phyloP scores from a whole-genome alignment of 805 yeast species.

The Candida khao-thaluensis region DNA sequence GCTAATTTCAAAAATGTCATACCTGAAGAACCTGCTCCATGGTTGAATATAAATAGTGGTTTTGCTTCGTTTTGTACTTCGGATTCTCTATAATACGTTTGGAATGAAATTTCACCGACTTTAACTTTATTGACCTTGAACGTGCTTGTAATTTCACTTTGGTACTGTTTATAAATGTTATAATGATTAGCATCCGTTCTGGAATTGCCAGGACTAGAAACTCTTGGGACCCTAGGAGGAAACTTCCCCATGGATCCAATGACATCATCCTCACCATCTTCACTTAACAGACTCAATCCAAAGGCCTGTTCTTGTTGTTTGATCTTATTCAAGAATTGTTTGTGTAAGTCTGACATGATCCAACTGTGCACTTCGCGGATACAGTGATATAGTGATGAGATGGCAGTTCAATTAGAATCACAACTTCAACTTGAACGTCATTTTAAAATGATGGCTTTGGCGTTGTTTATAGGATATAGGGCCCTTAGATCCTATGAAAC shows the following conservation, averaged over 20 bases:
- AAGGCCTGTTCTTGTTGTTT: constrained; percentile 24
- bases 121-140: not conserved
- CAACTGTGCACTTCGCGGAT: not conserved
- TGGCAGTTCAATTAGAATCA: no score
- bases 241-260: not conserved
- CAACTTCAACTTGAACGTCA: not conserved
- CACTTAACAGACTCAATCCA: constrained; percentile 22
- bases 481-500: constrained; percentile 39
- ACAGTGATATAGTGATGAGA: not conserved
- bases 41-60: constrained; percentile 76
- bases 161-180: constrained; percentile 6
- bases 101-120: constrained; percentile 19
- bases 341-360: constrained; percentile 30
- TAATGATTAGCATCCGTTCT: constrained; percentile 13
- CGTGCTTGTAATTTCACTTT: not conserved
- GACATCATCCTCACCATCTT: constrained; percentile 13
- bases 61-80: constrained; percentile 17
- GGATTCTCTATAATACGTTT: constrained; percentile 62
- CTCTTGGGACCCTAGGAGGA: not conserved
- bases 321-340: constrained; percentile 22
- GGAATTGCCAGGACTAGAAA: constrained; percentile 5
- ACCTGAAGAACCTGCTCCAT: constrained; percentile 94
- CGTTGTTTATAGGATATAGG: constrained; percentile 38
- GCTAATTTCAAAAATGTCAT: constrained; percentile 67
- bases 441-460: constrained; percentile 29